phyloP scores from a whole-genome alignment of 306 rosid species.

The Alnus glutinosa region DNA sequence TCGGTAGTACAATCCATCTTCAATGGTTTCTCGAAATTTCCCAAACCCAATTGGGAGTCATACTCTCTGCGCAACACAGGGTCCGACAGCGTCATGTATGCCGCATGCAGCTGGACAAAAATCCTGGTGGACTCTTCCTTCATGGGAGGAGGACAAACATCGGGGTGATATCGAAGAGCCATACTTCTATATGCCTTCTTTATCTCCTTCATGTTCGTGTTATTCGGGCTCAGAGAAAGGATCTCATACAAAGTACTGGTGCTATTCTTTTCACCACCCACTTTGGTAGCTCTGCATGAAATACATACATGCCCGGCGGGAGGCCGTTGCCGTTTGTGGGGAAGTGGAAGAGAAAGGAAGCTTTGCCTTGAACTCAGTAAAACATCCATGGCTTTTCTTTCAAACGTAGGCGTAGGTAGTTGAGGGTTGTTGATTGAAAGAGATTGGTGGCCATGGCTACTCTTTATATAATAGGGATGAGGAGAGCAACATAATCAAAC shows the following conservation, averaged over 20 bases:
- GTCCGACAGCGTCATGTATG: constrained; percentile 53
- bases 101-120: constrained; percentile 54
- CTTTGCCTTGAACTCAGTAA: constrained; percentile 25
- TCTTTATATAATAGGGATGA: too few species aligned
- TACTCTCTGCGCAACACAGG: constrained; percentile 52
- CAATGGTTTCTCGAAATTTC: not conserved
- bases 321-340: not conserved
- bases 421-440: too few species aligned
- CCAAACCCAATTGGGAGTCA: constrained; percentile 40
- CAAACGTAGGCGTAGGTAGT: too few species aligned
- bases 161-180: constrained; percentile 69
- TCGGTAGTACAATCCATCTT: not conserved
- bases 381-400: constrained; percentile 24
- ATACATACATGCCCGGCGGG: not conserved
- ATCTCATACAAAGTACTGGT: constrained; percentile 42
- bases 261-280: not conserved
- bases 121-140: constrained; percentile 52
- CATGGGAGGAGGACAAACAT: constrained; percentile 44
- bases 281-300: constrained; percentile 30
- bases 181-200: constrained; percentile 58
- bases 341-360: constrained; percentile 11
- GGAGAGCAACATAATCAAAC: too few species aligned
- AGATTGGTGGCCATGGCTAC: too few species aligned
- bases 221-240: constrained; percentile 39
- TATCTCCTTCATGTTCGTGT: constrained; percentile 50